Conservation (phyloP, 78 protist species). For the Chrysochromulina parva region DNA sequence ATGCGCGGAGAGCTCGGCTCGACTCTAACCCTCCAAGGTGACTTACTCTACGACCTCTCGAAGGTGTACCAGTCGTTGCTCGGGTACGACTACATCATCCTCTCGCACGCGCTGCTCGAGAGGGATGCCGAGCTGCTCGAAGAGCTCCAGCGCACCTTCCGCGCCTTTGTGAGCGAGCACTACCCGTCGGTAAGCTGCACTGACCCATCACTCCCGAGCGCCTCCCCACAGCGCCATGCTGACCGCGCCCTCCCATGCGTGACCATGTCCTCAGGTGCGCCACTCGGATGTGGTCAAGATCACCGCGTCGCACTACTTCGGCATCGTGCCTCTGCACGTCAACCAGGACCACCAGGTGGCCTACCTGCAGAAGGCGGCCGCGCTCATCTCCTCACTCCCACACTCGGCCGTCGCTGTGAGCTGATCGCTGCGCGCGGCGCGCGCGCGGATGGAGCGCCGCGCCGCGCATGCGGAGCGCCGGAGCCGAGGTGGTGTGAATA, state of each 20-base stretch:
- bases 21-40: not conserved
- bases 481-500: too few relatives aligned
- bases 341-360: not conserved
- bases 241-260: too few relatives aligned
- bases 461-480: too few relatives aligned
- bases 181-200: not conserved
- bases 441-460: too few relatives aligned
- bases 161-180: not conserved
- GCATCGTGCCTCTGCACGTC: conserved; percentile 4
- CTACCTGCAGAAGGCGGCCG: too few relatives aligned
- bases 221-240: too few relatives aligned
- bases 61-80: conserved; percentile 30
- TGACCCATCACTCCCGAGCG: too few relatives aligned
- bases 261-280: too few relatives aligned
- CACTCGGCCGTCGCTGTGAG: too few relatives aligned
- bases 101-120: not conserved
- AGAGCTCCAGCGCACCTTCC: not conserved
- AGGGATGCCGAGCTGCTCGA: not conserved
- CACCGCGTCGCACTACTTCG: conserved; percentile 15
- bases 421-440: too few relatives aligned
- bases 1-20: conserved; percentile 14
- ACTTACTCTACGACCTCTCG: not conserved
- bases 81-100: conserved; percentile 22
- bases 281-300: not conserved
- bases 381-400: too few relatives aligned